phyloP scores from a whole-genome alignment of 1,284 basidiomycete genomes.

The Pholiota adiposa region DNA sequence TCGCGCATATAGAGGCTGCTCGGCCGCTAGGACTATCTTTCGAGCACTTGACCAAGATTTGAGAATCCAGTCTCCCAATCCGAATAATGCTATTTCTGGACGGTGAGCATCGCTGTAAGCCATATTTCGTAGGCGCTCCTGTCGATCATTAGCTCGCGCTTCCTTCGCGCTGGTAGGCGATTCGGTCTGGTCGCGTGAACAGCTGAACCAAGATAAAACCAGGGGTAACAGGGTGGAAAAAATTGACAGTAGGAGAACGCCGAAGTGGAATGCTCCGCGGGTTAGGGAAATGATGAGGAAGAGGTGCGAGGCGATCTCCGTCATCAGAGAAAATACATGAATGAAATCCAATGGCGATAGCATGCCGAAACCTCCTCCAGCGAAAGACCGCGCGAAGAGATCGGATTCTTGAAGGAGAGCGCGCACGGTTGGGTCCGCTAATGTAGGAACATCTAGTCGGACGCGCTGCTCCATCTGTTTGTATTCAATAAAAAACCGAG shows the following conservation, averaged over 20 bases:
- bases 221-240: constrained; percentile 59
- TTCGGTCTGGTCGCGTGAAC: constrained; percentile 45
- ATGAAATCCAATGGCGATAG: constrained; percentile 79
- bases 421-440: constrained; percentile 69
- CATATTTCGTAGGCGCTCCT: constrained; percentile 73
- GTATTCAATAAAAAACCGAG: constrained; percentile 73
- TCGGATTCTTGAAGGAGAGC: constrained; percentile 85
- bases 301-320: constrained; percentile 72
- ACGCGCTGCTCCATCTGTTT: constrained; percentile 78
- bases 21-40: constrained; percentile 59
- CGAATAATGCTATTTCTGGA: constrained; percentile 80
- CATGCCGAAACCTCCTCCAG: constrained; percentile 70
- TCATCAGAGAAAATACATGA: constrained; percentile 68
- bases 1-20: constrained; percentile 44
- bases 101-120: constrained; percentile 72
- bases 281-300: constrained; percentile 72
- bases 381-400: constrained; percentile 76
- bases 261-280: constrained; percentile 55
- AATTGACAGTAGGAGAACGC: constrained; percentile 63
- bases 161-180: constrained; percentile 53
- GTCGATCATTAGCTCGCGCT: constrained; percentile 63
- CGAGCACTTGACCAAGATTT: constrained; percentile 71
- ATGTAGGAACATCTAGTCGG: constrained; percentile 75
- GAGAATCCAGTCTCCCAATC: constrained; percentile 81
- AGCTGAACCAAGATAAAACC: constrained; percentile 51